Evolutionary conservation across 768 basidiomycete species (phyloP).

Genomic region (Jaapia argillacea): DNA sequence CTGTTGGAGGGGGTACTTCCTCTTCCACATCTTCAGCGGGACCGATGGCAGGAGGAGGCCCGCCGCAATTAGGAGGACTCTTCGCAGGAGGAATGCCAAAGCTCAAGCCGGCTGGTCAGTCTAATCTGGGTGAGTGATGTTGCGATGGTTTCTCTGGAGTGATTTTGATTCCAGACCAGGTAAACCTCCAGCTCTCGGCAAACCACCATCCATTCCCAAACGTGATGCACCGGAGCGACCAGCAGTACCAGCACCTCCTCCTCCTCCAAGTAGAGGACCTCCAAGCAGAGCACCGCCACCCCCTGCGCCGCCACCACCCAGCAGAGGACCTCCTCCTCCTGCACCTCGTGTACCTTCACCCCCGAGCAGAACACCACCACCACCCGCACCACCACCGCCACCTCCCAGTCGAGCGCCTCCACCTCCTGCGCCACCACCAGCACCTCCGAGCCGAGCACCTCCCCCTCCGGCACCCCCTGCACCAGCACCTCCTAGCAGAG

Average conservation of each 20-base stretch:
- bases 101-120: constrained; percentile 66
- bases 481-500: constrained; percentile 6
- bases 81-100: constrained; percentile 93
- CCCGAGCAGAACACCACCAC: constrained; percentile 19
- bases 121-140: constrained; percentile 9
- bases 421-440: constrained; percentile 24
- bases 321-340: constrained; percentile 19
- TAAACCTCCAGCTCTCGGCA: constrained; percentile 54
- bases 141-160: not conserved
- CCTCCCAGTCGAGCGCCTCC: constrained; percentile 20
- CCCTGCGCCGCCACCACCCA: constrained; percentile 25
- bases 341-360: constrained; percentile 27
- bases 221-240: constrained; percentile 26
- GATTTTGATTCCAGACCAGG: constrained; percentile 23
- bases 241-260: constrained; percentile 19
- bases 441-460: constrained; percentile 23
- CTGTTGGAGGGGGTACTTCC: constrained; percentile 28
- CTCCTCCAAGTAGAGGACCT: constrained; percentile 19
- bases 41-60: constrained; percentile 28
- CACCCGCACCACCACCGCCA: constrained; percentile 25
- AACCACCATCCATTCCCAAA: constrained; percentile 56
- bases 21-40: constrained; percentile 11
- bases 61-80: constrained; percentile 75
- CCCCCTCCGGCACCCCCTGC: constrained; percentile 18
- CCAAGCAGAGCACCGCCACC: constrained; percentile 17